Evolutionary conservation across 495 filamentous ascomycete species (phyloP).

Genomic region (Podospora pseudocomata): DNA sequence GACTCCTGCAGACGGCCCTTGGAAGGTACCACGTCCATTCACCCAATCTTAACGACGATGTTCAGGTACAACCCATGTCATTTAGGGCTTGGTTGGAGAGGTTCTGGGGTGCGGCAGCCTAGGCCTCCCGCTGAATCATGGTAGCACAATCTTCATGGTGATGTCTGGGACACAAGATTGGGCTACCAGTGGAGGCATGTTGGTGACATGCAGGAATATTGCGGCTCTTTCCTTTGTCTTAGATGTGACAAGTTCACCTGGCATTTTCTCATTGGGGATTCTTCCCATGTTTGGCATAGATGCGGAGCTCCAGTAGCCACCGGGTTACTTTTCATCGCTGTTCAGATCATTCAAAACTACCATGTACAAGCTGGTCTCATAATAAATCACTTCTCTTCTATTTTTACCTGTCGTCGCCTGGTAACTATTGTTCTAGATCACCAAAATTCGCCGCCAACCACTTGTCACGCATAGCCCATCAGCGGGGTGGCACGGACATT

Average conservation of each 20-base stretch:
- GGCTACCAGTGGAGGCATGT: neutral
- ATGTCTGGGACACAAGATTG: conserved; percentile 11
- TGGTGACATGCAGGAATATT: conserved; percentile 6
- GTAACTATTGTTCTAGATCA: too few relatives aligned
- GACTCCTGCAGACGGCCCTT: conserved; percentile 48
- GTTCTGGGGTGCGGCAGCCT: conserved; percentile 39
- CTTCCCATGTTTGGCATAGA: neutral
- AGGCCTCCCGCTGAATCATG: conserved; percentile 1
- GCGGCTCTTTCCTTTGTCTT: neutral
- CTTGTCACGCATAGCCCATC: too few relatives aligned
- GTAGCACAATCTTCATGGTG: neutral
- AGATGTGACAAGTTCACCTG: neutral
- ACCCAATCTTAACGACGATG: conserved; percentile 42
- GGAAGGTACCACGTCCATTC: conserved; percentile 47
- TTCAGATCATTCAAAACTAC: neutral
- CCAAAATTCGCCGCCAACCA: too few relatives aligned
- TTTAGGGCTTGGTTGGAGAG: conserved; percentile 50
- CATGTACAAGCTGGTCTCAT: neutral
- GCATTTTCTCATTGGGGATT: neutral
- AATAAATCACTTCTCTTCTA: neutral
- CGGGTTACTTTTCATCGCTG: neutral
- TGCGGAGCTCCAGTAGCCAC: neutral
- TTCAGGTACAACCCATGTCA: conserved; percentile 39
- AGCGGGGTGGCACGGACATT: too few relatives aligned
- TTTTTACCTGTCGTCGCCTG: too few relatives aligned